Base-by-base conservation (phyloP, 306 rosid species). In the Prunus padus region DNA sequence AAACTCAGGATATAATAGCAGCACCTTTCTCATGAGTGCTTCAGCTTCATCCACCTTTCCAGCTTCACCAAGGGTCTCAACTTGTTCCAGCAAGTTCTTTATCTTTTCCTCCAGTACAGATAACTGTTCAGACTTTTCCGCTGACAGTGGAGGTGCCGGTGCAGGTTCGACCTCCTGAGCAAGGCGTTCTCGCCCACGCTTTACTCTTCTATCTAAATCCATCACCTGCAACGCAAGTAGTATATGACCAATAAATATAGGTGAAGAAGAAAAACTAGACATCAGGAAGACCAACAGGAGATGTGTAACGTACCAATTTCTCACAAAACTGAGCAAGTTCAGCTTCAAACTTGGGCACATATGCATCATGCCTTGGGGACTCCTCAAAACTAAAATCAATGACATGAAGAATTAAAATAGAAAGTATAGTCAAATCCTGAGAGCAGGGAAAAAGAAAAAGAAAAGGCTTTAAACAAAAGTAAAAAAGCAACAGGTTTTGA, bases 41-140 rank as follows among this genome's bases (percentile, higher is more conserved):
- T 92, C 99, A 80, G 99, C 99, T 88, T 96, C 99, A 80, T 96
- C 99, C 81, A 96, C 98, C 84, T 96, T 96, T 78, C 99, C 99
- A 72, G 99, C 95, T 86, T 92, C 99, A 79, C 99, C 99, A 66
- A 96, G 96, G 56, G 96, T 81, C 83, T 96, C 99, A 80, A 88
- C 99, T 79, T 92, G 99, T 71, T 96, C 99, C 72, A 96, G 88
- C 72, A 96, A 91, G 83, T 96, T 96, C 89, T 96, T 96, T 80
- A 96, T 92, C 84, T 96, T 96, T 79, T 96, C 99, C 79, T 96
- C 99, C 75, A 96, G 80, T 76, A 92, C 89, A 25, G 98, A 84
- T 30, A 96, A 71, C 82, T 92, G 98, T 50, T 85, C 98, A 77
- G 98, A 76, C 77, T 96, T 96, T 82, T 92, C 99, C 37, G 86